Percentiles rank a stretch among this genome's conserved stretches.
These are phyloP conservation scores for Coelastrella sp. DNA, from an alignment of 139 green algal species.

Conservation along the genomic window DNA sequence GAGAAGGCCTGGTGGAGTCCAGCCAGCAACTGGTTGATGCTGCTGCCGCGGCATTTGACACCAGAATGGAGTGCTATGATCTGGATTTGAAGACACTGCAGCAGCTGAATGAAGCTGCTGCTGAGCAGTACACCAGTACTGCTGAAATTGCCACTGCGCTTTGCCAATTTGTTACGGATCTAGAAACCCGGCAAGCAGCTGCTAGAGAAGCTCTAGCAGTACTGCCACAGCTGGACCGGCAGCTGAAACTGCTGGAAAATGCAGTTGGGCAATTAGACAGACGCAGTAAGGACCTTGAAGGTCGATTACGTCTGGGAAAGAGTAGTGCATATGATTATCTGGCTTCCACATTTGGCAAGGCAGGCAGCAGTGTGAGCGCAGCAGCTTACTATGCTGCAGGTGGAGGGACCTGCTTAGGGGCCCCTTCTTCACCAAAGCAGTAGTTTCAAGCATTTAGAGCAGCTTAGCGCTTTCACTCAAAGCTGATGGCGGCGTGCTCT, in stretches of 20 bases:
- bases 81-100: slow-evolving; percentile 5
- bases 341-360: slow-evolving; percentile 5
- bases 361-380: not conserved
- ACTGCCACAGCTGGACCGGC: slow-evolving; percentile 28
- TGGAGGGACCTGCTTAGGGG: slow-evolving; percentile 3
- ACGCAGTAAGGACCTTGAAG: slow-evolving; percentile 19
- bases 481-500: too few relatives aligned
- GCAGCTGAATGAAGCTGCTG: slow-evolving; percentile 31
- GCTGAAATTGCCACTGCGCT: slow-evolving; percentile 42
- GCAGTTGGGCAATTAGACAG: slow-evolving; percentile 28
- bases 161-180: slow-evolving; percentile 25
- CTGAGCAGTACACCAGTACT: slow-evolving; percentile 14
- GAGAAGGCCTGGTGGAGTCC: not conserved
- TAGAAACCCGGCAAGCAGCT: slow-evolving; percentile 1
- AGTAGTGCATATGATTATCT: slow-evolving; percentile 21
- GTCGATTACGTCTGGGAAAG: not conserved
- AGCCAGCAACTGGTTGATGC: not conserved
- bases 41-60: slow-evolving; percentile 22
- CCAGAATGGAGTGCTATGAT: not conserved
- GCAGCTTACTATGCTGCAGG: not conserved
- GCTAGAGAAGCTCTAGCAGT: slow-evolving; percentile 7
- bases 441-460: not conserved
- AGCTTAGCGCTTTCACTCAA: too few relatives aligned
- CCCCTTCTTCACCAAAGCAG: not conserved
- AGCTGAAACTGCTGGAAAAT: slow-evolving; percentile 17